Conservation (phyloP, 768 basidiomycete genomes). For the Kwoniella europaea region DNA sequence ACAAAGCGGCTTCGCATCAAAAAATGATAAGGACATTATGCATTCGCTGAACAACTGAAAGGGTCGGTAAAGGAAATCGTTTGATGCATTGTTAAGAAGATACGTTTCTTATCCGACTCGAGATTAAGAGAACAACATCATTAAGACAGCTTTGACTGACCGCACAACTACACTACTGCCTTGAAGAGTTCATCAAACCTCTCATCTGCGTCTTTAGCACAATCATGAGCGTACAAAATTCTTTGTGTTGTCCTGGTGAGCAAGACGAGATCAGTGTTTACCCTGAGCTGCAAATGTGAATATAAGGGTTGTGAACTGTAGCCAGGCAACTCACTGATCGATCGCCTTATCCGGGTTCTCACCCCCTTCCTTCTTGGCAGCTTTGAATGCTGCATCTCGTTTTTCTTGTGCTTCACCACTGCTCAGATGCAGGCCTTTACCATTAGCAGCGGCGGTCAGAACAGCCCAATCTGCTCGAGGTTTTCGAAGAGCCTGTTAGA, state of each 20-base stretch:
- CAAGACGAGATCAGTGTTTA: neutral
- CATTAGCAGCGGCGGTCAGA: conserved; percentile 38
- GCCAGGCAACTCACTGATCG: neutral
- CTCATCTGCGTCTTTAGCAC: conserved; percentile 23
- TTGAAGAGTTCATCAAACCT: conserved; percentile 28
- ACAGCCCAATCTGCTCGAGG: conserved; percentile 46
- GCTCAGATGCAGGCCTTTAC: conserved; percentile 43
- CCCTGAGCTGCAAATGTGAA: neutral
- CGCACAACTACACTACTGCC: too few relatives aligned
- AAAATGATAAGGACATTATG: too few relatives aligned
- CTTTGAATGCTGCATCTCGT: conserved; percentile 40
- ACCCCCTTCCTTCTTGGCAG: conserved; percentile 11
- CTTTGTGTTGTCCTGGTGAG: conserved; percentile 16
- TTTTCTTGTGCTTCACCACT: conserved; percentile 28
- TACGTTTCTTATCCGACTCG: too few relatives aligned
- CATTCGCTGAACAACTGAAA: too few relatives aligned
- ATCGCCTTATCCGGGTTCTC: conserved; percentile 26
- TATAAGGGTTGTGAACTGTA: neutral
- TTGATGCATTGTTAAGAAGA: too few relatives aligned
- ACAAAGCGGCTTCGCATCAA: too few relatives aligned
- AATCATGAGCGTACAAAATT: conserved; percentile 26
- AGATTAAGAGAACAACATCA: too few relatives aligned
- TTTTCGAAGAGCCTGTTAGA: conserved; percentile 39
- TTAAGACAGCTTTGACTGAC: too few relatives aligned
- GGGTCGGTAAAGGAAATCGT: too few relatives aligned